Evolutionary conservation across 2,329 filamentous ascomycete species (phyloP).

Genomic region (Thielaviopsis populi): DNA sequence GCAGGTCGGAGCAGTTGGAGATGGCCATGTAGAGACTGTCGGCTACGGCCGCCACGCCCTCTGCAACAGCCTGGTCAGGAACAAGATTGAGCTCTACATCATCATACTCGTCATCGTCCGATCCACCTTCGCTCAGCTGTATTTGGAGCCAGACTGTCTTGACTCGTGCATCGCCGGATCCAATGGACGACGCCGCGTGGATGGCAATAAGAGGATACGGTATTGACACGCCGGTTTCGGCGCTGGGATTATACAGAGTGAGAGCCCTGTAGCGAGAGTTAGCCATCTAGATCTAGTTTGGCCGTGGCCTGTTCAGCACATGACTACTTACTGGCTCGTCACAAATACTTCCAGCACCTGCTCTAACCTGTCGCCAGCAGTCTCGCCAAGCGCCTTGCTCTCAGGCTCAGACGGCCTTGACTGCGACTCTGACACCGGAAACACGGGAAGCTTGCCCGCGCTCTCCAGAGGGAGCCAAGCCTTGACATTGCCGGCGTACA

Average conservation of each 20-base stretch:
- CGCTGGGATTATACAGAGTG: constrained; percentile 46
- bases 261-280: constrained; percentile 28
- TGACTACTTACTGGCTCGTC: constrained; percentile 40
- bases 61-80: constrained; percentile 27
- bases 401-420: constrained; percentile 24
- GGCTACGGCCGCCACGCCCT: constrained; percentile 21
- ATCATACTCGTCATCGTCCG: constrained; percentile 43
- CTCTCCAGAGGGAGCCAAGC: constrained; percentile 43
- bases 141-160: constrained; percentile 53
- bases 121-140: constrained; percentile 43
- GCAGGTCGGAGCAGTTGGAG: constrained; percentile 58
- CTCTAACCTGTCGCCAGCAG: constrained; percentile 28
- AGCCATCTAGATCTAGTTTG: background rate
- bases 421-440: constrained; percentile 26
- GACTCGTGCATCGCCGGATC: constrained; percentile 26
- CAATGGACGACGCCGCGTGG: constrained; percentile 48
- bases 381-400: constrained; percentile 23
- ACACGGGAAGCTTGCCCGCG: constrained; percentile 39
- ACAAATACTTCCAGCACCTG: constrained; percentile 42
- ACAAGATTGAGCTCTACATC: constrained; percentile 54
- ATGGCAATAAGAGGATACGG: constrained; percentile 62
- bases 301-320: background rate
- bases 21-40: constrained; percentile 51
- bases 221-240: constrained; percentile 48
- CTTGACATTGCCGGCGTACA: constrained; percentile 40